phyloP scores from a whole-genome alignment of 2,329 filamentous ascomycete species.

The Claviceps pusilla region DNA sequence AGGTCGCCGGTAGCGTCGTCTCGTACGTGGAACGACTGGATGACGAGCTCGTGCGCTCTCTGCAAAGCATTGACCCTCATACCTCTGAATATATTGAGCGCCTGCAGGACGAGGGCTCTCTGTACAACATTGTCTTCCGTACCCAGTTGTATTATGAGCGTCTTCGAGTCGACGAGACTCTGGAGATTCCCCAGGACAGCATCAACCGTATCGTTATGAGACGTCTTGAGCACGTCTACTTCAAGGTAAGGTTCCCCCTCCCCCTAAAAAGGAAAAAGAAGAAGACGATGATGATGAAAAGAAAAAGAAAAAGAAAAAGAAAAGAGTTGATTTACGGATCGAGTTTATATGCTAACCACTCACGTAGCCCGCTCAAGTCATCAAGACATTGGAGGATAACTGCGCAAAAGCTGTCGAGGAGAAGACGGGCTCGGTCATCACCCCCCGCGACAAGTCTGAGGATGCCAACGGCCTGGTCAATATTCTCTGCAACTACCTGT shows the following conservation, averaged over 20 bases:
- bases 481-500: constrained; percentile 86
- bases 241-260: constrained; percentile 49
- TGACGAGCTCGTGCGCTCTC: constrained; percentile 91
- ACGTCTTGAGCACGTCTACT: constrained; percentile 92
- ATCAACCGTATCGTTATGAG: constrained; percentile 89
- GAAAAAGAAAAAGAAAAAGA: too few relatives aligned
- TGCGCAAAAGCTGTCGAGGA: constrained; percentile 70
- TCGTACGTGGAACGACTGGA: constrained; percentile 91
- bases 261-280: too few relatives aligned
- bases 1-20: constrained; percentile 82
- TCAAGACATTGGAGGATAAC: constrained; percentile 86
- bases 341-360: constrained; percentile 4
- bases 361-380: constrained; percentile 64
- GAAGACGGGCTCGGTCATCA: constrained; percentile 62
- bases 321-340: not conserved
- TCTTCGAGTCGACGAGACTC: constrained; percentile 52
- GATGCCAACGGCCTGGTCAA: constrained; percentile 68
- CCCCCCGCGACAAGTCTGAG: constrained; percentile 50
- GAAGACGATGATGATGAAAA: too few relatives aligned
- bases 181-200: constrained; percentile 69
- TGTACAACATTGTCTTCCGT: constrained; percentile 88
- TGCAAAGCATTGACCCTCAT: constrained; percentile 95
- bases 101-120: constrained; percentile 71
- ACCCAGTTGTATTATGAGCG: constrained; percentile 78
- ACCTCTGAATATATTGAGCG: constrained; percentile 97